Evolutionary conservation across 2,329 filamentous ascomycete species (phyloP).

Genomic region (Apiospora sp.): DNA sequence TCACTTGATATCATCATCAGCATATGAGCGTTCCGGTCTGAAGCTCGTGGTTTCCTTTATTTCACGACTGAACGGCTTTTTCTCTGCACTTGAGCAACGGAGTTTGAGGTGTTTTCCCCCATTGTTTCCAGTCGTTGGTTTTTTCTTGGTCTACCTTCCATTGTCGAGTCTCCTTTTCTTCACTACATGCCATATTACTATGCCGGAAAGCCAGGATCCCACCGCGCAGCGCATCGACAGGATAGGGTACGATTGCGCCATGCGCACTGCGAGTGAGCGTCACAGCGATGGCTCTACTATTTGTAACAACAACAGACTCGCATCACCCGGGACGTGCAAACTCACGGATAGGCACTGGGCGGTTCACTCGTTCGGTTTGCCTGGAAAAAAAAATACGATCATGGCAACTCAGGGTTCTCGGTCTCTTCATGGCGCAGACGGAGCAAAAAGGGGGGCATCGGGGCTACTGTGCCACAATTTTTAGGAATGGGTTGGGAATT

Average conservation of each 20-base stretch:
- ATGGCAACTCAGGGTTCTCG: conserved; percentile 16
- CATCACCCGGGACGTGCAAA: conserved; percentile 14
- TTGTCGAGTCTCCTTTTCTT: conserved; percentile 26
- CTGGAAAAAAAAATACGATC: neutral
- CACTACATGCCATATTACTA: conserved; percentile 31
- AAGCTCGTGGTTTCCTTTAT: conserved; percentile 23
- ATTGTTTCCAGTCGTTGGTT: conserved; percentile 19
- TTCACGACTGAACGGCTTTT: conserved; percentile 27
- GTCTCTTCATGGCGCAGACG: conserved; percentile 12
- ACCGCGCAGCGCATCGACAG: conserved; percentile 41
- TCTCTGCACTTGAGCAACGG: conserved; percentile 29
- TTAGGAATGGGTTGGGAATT: neutral
- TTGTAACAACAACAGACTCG: conserved; percentile 35
- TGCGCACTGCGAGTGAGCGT: conserved; percentile 38
- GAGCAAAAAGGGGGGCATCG: neutral
- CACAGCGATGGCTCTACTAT: conserved; percentile 34
- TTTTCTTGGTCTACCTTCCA: conserved; percentile 27
- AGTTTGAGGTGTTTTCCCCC: conserved; percentile 29
- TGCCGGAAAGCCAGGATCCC: conserved; percentile 33
- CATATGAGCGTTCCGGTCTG: conserved; percentile 21
- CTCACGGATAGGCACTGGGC: conserved; percentile 20
- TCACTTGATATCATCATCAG: conserved; percentile 11
- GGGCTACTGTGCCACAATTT: neutral
- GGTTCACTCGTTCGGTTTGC: conserved; percentile 23
- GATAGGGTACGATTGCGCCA: conserved; percentile 39